A percentile compares a stretch with the other conserved stretches of the same genome.
Evolutionary conservation across 805 yeast genomes (phyloP).

Genomic region (Osmozyma mogii): DNA sequence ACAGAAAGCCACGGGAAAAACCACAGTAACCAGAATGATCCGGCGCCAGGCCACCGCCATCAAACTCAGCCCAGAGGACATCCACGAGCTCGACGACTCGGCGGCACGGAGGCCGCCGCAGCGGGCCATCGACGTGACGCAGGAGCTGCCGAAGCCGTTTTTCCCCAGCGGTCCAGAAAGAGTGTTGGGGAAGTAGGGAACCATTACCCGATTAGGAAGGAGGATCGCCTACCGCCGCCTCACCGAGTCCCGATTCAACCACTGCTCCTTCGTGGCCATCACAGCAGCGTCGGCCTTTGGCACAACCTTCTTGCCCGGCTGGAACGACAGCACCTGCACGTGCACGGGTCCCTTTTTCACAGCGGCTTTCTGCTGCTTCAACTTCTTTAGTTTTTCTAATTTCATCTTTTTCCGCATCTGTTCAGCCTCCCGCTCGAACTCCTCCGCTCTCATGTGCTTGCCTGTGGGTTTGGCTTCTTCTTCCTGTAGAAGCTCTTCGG

Average conservation of each 20-base stretch:
- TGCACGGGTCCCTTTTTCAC: constrained; percentile 34
- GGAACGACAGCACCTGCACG: constrained; percentile 25
- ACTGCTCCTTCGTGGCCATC: not conserved
- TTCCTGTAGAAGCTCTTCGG: constrained; percentile 27
- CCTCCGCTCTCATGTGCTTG: constrained; percentile 26
- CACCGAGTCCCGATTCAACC: not conserved
- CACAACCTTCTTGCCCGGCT: constrained; percentile 12
- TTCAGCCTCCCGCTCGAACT: constrained; percentile 25
- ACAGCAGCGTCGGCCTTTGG: not conserved
- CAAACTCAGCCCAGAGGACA: constrained; percentile 60
- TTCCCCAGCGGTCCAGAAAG: too few relatives aligned
- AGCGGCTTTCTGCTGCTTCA: constrained; percentile 16
- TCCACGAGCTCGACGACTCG: constrained; percentile 40
- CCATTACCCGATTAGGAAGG: too few relatives aligned
- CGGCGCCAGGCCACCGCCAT: constrained; percentile 68
- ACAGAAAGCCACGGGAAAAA: too few relatives aligned
- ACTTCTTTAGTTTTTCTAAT: constrained; percentile 24
- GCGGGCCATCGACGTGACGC: too few relatives aligned
- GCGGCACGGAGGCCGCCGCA: too few relatives aligned
- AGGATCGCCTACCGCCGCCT: too few relatives aligned
- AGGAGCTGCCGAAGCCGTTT: too few relatives aligned
- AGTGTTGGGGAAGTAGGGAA: too few relatives aligned
- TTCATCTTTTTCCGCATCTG: constrained; percentile 22
- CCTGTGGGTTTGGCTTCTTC: constrained; percentile 11
- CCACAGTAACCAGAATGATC: too few relatives aligned